phyloP scores from a whole-genome alignment of 2,329 filamentous ascomycete species.

The Knufia petricola region DNA sequence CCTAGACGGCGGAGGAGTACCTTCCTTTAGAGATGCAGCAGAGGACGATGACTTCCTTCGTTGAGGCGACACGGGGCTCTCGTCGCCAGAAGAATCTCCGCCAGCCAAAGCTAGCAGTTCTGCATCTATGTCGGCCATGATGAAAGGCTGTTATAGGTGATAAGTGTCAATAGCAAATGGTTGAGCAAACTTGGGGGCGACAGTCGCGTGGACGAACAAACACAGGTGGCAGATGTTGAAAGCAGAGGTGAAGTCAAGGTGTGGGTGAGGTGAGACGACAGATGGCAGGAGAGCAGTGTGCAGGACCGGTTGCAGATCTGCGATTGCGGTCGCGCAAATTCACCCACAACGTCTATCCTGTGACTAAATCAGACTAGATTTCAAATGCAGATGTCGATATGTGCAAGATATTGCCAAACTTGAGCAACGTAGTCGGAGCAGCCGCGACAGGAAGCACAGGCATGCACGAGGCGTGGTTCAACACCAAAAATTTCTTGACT shows the following conservation, averaged over 20 bases:
- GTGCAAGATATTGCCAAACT: too few species aligned
- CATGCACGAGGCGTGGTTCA: neutral
- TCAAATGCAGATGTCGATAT: too few species aligned
- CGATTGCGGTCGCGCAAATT: too few species aligned
- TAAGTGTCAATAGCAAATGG: too few species aligned
- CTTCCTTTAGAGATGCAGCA: slow-evolving; percentile 35
- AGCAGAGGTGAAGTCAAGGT: neutral
- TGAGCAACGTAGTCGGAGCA: too few species aligned
- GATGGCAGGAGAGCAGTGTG: too few species aligned
- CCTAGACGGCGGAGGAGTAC: slow-evolving; percentile 34
- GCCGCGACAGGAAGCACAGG: neutral
- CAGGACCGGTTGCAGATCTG: too few species aligned
- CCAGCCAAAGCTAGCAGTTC: slow-evolving; percentile 89
- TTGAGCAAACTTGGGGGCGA: too few species aligned
- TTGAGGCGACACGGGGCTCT: slow-evolving; percentile 45
- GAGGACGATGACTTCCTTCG: slow-evolving; percentile 47
- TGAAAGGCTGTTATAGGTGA: slow-evolving; percentile 2
- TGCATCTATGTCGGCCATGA: slow-evolving; percentile 83
- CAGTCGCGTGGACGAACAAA: too few species aligned
- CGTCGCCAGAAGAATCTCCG: slow-evolving; percentile 51
- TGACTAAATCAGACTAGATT: too few species aligned
- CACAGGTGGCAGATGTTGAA: neutral
- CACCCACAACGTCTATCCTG: too few species aligned
- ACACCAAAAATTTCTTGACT: slow-evolving; percentile 1
- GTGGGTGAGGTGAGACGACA: neutral